Conservation (phyloP, 2,329 filamentous ascomycete species). For the Aspergillus japonicus region DNA sequence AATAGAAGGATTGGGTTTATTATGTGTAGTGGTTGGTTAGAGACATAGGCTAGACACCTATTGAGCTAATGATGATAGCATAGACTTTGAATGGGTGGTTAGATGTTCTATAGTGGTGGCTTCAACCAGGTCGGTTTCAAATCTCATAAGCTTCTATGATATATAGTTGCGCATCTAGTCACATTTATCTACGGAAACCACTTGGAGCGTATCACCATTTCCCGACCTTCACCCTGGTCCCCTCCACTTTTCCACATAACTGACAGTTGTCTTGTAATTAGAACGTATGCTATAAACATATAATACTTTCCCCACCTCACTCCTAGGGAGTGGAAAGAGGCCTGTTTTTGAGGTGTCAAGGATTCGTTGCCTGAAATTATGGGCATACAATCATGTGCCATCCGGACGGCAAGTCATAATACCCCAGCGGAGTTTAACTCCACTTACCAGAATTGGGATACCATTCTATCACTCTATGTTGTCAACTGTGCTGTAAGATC, state of each 20-base stretch:
- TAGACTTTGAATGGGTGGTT: too few relatives aligned
- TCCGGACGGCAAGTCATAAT: neutral
- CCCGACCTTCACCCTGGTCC: too few relatives aligned
- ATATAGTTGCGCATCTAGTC: too few relatives aligned
- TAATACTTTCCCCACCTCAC: too few relatives aligned
- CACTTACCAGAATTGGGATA: neutral
- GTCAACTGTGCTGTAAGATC: neutral
- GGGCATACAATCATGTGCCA: neutral
- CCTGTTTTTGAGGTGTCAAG: neutral
- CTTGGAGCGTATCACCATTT: too few relatives aligned
- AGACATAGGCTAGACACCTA: neutral
- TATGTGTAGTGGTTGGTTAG: neutral
- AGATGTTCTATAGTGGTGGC: too few relatives aligned
- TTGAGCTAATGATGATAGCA: neutral
- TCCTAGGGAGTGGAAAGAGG: neutral
- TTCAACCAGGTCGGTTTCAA: too few relatives aligned
- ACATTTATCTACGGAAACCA: too few relatives aligned
- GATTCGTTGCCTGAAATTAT: neutral
- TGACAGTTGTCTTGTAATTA: too few relatives aligned
- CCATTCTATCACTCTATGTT: neutral
- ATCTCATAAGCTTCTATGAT: too few relatives aligned
- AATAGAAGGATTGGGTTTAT: neutral
- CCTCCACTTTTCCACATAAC: too few relatives aligned
- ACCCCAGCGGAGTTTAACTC: neutral
- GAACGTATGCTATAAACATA: too few relatives aligned